Conservation (phyloP, 768 basidiomycete genomes). For the Xanthoconium purpureum region DNA sequence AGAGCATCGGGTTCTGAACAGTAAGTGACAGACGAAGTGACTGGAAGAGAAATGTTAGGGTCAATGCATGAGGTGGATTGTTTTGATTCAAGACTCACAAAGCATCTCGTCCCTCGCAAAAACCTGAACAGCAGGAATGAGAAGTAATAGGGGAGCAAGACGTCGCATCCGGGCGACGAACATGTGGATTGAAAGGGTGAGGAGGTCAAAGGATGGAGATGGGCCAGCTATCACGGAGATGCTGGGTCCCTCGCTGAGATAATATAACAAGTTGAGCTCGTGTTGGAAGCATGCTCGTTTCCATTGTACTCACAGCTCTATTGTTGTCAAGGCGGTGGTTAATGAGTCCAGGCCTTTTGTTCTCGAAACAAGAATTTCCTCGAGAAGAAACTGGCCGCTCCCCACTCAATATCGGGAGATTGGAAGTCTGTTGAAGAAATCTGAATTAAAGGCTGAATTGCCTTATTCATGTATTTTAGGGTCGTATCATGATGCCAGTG, state of each 20-base stretch:
- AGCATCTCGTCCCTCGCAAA: slow-evolving; percentile 53
- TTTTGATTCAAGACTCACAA: slow-evolving; percentile 45
- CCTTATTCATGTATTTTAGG: too few species aligned
- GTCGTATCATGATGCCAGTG: not conserved
- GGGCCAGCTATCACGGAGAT: slow-evolving; percentile 29
- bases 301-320: slow-evolving; percentile 32
- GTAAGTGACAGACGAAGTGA: slow-evolving; percentile 86
- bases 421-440: not conserved
- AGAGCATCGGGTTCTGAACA: slow-evolving; percentile 77
- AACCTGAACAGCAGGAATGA: slow-evolving; percentile 38
- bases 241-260: slow-evolving; percentile 6
- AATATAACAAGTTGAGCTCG: slow-evolving; percentile 28
- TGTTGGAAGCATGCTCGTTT: slow-evolving; percentile 29
- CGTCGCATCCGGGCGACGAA: slow-evolving; percentile 79
- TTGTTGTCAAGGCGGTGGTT: slow-evolving; percentile 31
- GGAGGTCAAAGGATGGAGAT: slow-evolving; percentile 17
- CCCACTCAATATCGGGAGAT: not conserved
- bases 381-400: not conserved
- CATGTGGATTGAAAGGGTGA: slow-evolving; percentile 40
- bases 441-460: too few species aligned
- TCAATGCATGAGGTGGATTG: not conserved
- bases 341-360: slow-evolving; percentile 18
- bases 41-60: slow-evolving; percentile 35
- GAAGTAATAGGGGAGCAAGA: slow-evolving; percentile 39
- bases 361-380: slow-evolving; percentile 11